Evolutionary conservation across 2,329 filamentous ascomycete species (phyloP).

Genomic region (Aspergillus latus): DNA sequence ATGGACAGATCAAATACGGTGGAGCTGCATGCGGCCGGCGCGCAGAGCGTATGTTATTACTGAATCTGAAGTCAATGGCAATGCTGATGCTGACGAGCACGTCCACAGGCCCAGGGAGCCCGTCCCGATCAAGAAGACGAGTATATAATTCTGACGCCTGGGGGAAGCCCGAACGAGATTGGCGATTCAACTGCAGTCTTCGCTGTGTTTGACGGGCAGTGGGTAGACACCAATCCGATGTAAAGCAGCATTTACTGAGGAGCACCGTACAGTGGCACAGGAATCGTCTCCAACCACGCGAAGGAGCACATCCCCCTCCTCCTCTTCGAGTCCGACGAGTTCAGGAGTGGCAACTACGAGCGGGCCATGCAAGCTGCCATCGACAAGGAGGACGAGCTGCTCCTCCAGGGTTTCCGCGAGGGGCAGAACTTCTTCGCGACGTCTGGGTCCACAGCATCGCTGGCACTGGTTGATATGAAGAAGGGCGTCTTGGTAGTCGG

Average conservation of each 20-base stretch:
- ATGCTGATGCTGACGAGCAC: not conserved
- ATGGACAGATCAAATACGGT: not conserved
- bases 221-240: not conserved
- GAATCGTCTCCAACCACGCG: constrained; percentile 6
- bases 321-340: not conserved
- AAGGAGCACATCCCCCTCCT: not conserved
- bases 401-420: constrained; percentile 3
- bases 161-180: not conserved
- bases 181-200: constrained; percentile 6
- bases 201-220: constrained; percentile 16
- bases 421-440: constrained; percentile 10
- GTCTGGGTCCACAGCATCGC: constrained; percentile 7
- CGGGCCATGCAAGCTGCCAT: constrained; percentile 8
- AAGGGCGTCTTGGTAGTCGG: constrained; percentile 9
- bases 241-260: not conserved
- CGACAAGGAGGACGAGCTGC: not conserved
- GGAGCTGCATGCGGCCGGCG: not conserved
- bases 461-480: constrained; percentile 8
- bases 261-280: constrained; percentile 1
- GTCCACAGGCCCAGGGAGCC: constrained; percentile 10
- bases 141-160: constrained; percentile 2
- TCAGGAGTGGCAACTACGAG: constrained; percentile 1
- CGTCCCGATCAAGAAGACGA: constrained; percentile 13
- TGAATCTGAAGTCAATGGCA: not conserved
- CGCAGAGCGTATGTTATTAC: not conserved